Evolutionary conservation across 495 filamentous ascomycete species (phyloP), one percentile per base, ranked within the genome.

Genomic region (Podospora comata): DNA sequence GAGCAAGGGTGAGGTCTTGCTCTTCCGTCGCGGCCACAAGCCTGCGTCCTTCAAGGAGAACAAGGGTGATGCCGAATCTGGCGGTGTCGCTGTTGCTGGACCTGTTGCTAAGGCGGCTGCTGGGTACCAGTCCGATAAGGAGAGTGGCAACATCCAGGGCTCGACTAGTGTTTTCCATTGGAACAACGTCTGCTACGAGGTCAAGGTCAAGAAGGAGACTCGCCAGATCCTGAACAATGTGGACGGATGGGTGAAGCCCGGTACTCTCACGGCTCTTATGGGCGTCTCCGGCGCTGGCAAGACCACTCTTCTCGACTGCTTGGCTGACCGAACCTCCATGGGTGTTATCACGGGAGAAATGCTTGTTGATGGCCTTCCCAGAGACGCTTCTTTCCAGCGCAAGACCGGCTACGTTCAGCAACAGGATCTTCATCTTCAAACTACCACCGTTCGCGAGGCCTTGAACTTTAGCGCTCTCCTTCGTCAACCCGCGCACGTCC

Each of bases 381-480:
- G 90, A 19, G 91, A 96, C 73, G 82, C 85, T 19, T 92, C 91
- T 0, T 97, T 97, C 84, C 92, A 95, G 74, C 90, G 93, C 44
- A 95, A 95, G 81, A 97, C 93, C 3, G 94, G 94, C 28, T 98
- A 97, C 72, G 94, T 95, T 20, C 92, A 98, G 73, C 94, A 98
- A 76, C 93, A 96, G 78, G 94, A 98, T 86, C 85, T 98, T 9
- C 94, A 97, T 77, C 84, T 96, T 27, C 83, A 89, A 48, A 96
- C 92, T 0, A 87, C 89, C 1, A 98, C 94, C 5, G 93, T 97
- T 53, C 87, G 93, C 57, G 94, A 92, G 75, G 92, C 93, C 32
- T 83, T 97, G 16, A 82, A 85, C 57, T 97, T 97, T 78, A 91
- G 88, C 65, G 94, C 94, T 55, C 78, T 93, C 48, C 86, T 97